A percentile compares a stretch with the other conserved stretches of the same genome.
Conservation (phyloP, 2,329 filamentous ascomycete species). For the Fusarium sp. region DNA sequence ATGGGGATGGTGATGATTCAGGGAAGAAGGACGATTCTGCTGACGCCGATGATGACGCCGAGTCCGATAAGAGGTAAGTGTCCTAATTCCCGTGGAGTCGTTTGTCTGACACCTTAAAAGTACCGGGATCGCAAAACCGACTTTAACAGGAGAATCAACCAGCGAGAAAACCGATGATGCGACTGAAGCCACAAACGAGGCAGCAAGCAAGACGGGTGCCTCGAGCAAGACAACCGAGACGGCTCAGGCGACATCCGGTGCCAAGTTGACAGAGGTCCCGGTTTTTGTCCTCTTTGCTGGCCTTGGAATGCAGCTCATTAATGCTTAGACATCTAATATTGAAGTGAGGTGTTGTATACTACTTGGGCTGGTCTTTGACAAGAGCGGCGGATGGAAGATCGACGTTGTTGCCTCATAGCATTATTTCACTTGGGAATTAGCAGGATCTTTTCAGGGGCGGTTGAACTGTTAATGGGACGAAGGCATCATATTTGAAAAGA, state of each 20-base stretch:
- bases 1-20: not conserved
- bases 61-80: not conserved
- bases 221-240: not conserved
- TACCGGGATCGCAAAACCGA: not conserved
- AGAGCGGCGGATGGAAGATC: too few relatives aligned
- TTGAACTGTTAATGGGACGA: too few relatives aligned
- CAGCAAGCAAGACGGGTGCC: fast-evolving
- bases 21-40: not conserved
- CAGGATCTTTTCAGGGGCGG: too few relatives aligned
- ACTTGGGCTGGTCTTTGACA: too few relatives aligned
- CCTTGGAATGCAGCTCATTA: not conserved
- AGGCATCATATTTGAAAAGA: too few relatives aligned
- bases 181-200: not conserved
- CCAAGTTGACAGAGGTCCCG: not conserved
- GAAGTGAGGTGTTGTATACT: too few relatives aligned
- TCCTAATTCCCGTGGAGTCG: not conserved
- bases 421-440: too few relatives aligned
- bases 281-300: not conserved
- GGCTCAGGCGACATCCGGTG: not conserved
- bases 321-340: not conserved
- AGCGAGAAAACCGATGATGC: not conserved
- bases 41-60: not conserved
- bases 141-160: not conserved
- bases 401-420: too few relatives aligned
- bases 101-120: not conserved